phyloP scores from a whole-genome alignment of 1,284 basidiomycete species.

The Sporisorium scitamineum region DNA sequence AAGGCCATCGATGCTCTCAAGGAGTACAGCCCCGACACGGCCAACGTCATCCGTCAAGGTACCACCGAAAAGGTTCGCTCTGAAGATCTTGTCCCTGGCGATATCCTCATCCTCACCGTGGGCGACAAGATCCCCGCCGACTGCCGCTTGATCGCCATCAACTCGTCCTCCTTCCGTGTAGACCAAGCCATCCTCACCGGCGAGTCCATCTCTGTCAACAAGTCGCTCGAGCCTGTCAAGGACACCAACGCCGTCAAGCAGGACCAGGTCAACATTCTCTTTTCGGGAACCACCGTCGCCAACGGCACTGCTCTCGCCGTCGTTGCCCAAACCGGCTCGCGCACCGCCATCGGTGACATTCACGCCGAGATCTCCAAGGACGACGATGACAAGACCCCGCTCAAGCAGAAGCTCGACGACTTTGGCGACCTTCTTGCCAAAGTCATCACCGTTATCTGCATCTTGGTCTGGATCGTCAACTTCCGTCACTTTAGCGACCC shows the following conservation, averaged over 20 bases:
- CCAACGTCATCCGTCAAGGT: constrained; percentile 61
- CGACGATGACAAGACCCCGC: constrained; percentile 65
- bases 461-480: constrained; percentile 68
- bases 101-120: constrained; percentile 64
- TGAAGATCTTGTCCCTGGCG: constrained; percentile 65
- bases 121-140: constrained; percentile 69
- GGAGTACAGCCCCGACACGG: constrained; percentile 65
- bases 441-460: constrained; percentile 68
- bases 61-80: constrained; percentile 50
- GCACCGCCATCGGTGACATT: constrained; percentile 67
- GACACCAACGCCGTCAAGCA: constrained; percentile 66
- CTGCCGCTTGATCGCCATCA: constrained; percentile 64
- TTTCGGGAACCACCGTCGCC: constrained; percentile 66
- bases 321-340: constrained; percentile 60
- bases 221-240: constrained; percentile 49
- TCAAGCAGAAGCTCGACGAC: constrained; percentile 68
- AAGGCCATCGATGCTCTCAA: constrained; percentile 68
- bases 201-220: constrained; percentile 66
- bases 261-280: constrained; percentile 69
- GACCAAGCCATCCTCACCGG: constrained; percentile 69
- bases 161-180: constrained; percentile 61
- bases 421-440: constrained; percentile 68
- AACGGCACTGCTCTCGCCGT: constrained; percentile 63
- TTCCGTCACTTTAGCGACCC: constrained; percentile 68
- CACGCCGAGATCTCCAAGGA: constrained; percentile 66